Base-by-base conservation (phyloP, 305 asterid species). In the Plantago coronopus region DNA sequence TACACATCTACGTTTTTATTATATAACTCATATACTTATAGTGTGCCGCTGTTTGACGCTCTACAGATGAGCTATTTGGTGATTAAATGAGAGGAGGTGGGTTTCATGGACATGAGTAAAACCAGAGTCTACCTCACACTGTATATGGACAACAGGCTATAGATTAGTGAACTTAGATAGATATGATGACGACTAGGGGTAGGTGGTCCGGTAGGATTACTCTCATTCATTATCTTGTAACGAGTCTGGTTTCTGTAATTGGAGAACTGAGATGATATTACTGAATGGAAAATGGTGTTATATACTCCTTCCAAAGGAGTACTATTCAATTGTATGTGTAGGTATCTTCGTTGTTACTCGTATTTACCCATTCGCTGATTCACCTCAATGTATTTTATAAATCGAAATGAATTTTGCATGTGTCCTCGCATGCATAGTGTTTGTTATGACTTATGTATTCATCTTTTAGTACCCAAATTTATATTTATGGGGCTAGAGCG, bases 31-130 rank as follows among this genome's bases (percentile, higher is more conserved):
- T 58, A 37, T 48, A 34, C 57, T 64, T 16, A 50, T 57, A 45
- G 22, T 58, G 48, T 59, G 18, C 56, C 38, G 20, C 57, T 60
- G 63, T 74, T 61, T 51, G 50, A 53, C 74, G 43, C 70, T 68
- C 18, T 60, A 37, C 85, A 82, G 89, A 72, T 58, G 83, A 80
- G 40, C 78, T 83, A 51, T 72, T 80, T 63, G 65, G 82, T 49
- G 81, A 76, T 62, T 72, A 77, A 11, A 64, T 83, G 54, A 67
- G 80, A 69, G 74, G 70, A 59, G 69, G 69, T 58, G 69, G 69
- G 59, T 77, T 65, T 67, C 72, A 57, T 59, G 71, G 82, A 68
- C 74, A 29, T 16, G 57, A 53, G 65, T 61, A 59, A 60, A 65
- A 34, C 20, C 63, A 54, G 45, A 37, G 65, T 53, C 38, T 67